A percentile compares a stretch with the other conserved stretches of the same genome.
These are phyloP conservation scores for Acorus calamus DNA, from an alignment of 106 monocot species.

Conservation along the genomic window DNA sequence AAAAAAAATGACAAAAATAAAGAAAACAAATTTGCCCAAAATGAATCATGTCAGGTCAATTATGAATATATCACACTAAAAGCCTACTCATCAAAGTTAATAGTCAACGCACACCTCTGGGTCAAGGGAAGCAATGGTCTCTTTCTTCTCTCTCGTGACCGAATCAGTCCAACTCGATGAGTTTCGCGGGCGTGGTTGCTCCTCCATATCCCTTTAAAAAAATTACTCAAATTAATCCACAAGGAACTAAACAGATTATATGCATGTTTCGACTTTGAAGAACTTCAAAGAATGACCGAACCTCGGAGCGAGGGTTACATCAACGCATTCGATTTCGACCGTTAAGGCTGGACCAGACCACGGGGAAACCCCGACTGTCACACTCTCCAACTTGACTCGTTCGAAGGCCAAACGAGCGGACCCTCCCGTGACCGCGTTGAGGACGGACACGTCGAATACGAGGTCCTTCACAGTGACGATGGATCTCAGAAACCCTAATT, in stretches of 20 bases:
- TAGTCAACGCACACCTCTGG: conserved; percentile 19
- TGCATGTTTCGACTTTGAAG: background rate
- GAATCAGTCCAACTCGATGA: conserved; percentile 1
- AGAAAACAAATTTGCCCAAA: too few species aligned
- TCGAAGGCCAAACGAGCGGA: conserved; percentile 19
- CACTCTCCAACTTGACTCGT: conserved; percentile 17
- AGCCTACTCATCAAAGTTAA: too few species aligned
- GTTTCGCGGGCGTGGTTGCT: background rate
- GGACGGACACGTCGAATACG: conserved; percentile 18
- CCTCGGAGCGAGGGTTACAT: conserved; percentile 37
- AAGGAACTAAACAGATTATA: conserved; percentile 1
- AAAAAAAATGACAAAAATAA: too few species aligned
- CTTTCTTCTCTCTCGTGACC: conserved; percentile 8
- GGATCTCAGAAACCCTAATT: conserved; percentile 34
- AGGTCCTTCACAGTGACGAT: conserved; percentile 21
- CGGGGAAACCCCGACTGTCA: conserved; percentile 24
- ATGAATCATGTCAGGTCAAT: too few species aligned
- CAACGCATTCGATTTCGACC: conserved; percentile 22
- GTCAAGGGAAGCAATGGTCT: conserved; percentile 29
- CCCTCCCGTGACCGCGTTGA: conserved; percentile 24
- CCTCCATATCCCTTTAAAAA: conserved; percentile 19
- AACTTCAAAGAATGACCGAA: conserved; percentile 5
- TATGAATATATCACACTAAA: too few species aligned
- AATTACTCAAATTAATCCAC: background rate
- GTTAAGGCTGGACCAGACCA: conserved; percentile 34